phyloP scores from a whole-genome alignment of 1,284 basidiomycete species.

The Coriolopsis trogii region DNA sequence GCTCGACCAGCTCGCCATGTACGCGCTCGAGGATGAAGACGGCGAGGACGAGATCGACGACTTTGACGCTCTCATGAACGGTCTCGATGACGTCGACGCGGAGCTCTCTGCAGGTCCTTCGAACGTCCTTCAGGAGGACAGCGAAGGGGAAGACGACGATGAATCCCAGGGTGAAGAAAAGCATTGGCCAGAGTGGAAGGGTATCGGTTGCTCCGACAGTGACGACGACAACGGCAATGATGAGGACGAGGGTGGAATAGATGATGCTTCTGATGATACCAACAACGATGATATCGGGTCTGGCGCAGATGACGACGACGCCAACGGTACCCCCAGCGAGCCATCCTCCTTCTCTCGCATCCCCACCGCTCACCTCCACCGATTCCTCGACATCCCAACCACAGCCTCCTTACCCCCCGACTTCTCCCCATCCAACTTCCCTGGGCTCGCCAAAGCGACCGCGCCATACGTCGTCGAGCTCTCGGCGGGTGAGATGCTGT shows the following conservation, averaged over 20 bases:
- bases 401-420: conserved; percentile 28
- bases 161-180: too few species aligned
- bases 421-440: conserved; percentile 21
- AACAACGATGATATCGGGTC: too few species aligned
- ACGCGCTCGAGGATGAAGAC: conserved; percentile 29
- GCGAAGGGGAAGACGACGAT: background rate
- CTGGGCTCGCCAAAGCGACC: conserved; percentile 28
- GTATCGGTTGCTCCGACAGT: background rate
- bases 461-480: conserved; percentile 36
- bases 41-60: conserved; percentile 29
- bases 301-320: background rate
- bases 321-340: too few species aligned
- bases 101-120: conserved; percentile 2
- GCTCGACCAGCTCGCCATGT: conserved; percentile 30
- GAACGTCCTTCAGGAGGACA: background rate
- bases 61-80: conserved; percentile 23
- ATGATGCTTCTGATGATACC: too few species aligned
- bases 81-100: conserved; percentile 18
- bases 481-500: conserved; percentile 36
- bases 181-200: background rate
- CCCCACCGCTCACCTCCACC: conserved; percentile 27
- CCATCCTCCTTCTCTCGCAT: conserved; percentile 37
- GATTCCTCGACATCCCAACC: conserved; percentile 32
- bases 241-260: conserved; percentile 6
- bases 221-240: conserved; percentile 15